Percentiles rank a stretch among this genome's conserved stretches.
phyloP scores from a whole-genome alignment of 1,139 yeast genomes.

The Pneumocystis wakefieldiae region DNA sequence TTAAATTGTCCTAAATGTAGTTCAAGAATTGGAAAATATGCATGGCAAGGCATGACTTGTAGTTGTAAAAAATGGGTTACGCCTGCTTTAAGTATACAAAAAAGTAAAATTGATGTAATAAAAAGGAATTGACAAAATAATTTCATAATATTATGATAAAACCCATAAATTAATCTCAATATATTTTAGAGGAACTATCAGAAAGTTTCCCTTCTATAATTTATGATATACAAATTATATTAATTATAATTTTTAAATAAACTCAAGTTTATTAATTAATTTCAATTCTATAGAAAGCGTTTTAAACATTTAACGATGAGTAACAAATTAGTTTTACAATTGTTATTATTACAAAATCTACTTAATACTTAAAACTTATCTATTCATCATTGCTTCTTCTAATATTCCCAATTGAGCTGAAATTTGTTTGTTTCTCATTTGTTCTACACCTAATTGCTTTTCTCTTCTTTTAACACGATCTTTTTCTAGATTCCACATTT shows the following conservation, averaged over 20 bases:
- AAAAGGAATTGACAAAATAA: not conserved
- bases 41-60: constrained; percentile 91
- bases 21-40: constrained; percentile 62
- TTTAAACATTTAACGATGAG: not conserved
- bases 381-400: not conserved
- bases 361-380: not conserved
- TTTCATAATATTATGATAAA: not conserved
- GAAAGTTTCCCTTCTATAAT: no score
- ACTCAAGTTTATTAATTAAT: not conserved
- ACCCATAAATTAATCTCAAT: no score
- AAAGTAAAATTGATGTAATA: constrained; percentile 65
- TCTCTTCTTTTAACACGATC: not conserved
- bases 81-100: constrained; percentile 74
- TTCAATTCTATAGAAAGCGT: not conserved
- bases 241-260: no score
- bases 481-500: not conserved
- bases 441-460: not conserved
- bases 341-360: not conserved
- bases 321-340: not conserved
- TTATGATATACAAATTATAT: no score
- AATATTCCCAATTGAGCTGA: not conserved
- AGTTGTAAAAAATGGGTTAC: constrained; percentile 93
- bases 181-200: no score
- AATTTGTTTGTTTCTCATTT: not conserved
- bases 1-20: constrained; percentile 72